A percentile compares a stretch with the other conserved stretches of the same genome.
These are phyloP conservation scores for Ascosphaera acerosa DNA, from an alignment of 2,329 filamentous ascomycete species.

Conservation along the genomic window DNA sequence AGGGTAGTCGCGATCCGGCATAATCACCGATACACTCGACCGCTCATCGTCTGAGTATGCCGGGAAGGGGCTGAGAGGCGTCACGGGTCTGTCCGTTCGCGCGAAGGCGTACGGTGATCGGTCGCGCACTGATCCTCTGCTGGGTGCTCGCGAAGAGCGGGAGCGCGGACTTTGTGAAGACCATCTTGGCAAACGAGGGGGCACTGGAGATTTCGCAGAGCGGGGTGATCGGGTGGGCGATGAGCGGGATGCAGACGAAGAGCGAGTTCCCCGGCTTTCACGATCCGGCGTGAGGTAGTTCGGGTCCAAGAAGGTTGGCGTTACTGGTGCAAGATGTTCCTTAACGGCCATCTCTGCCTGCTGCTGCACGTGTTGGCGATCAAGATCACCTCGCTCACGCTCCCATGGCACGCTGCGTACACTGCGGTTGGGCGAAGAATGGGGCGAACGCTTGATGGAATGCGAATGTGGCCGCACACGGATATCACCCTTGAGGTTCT, in stretches of 20 bases:
- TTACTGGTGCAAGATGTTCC: constrained; percentile 5
- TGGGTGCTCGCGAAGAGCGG: not conserved
- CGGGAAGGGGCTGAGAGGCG: constrained; percentile 39
- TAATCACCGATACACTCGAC: constrained; percentile 6
- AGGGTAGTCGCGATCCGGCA: constrained; percentile 11
- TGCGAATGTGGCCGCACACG: not conserved
- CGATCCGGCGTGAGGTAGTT: constrained; percentile 13
- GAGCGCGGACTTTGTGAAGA: not conserved
- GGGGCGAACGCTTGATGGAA: not conserved
- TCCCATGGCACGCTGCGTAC: not conserved
- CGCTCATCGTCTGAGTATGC: constrained; percentile 32
- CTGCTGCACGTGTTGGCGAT: not conserved
- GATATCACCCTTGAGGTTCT: not conserved
- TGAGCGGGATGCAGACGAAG: constrained; percentile 4
- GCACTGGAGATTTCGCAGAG: not conserved
- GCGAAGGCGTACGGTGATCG: constrained; percentile 3
- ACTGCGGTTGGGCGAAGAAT: not conserved
- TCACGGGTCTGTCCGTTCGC: constrained; percentile 5
- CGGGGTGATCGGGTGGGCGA: not conserved
- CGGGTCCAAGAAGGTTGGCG: constrained; percentile 8
- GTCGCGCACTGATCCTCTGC: not conserved
- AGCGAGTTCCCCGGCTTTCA: constrained; percentile 5
- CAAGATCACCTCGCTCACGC: not conserved
- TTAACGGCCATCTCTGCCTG: not conserved
- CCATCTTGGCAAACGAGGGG: not conserved